Percentiles rank a stretch among this genome's conserved stretches.
These are phyloP conservation scores for Populus trichocarpa DNA, from an alignment of 441 rosid species.

Conservation along the genomic window DNA sequence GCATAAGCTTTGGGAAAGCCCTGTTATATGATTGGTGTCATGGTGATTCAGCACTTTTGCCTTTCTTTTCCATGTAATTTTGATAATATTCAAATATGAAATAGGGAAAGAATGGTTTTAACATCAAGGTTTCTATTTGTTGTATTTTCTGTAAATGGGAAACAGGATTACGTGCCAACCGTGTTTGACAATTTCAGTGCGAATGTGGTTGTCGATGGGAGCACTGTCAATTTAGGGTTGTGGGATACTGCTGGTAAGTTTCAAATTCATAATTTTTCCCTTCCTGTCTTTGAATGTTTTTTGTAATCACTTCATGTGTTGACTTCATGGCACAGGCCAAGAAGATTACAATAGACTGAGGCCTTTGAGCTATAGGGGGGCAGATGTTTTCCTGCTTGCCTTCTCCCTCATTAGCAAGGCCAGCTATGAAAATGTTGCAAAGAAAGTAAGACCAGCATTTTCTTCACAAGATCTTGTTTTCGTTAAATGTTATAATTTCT, in stretches of 20 bases:
- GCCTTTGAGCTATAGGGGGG: conserved; percentile 94
- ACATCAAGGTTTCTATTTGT: conserved; percentile 4
- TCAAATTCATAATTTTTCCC: neutral
- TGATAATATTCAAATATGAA: neutral
- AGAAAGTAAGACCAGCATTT: conserved; percentile 43
- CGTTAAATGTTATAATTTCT: conserved; percentile 3
- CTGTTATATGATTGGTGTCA: neutral
- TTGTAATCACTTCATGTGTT: neutral
- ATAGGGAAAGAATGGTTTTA: conserved; percentile 1
- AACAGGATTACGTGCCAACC: conserved; percentile 94
- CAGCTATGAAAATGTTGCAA: conserved; percentile 87
- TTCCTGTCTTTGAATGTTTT: neutral
- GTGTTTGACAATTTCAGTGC: conserved; percentile 95
- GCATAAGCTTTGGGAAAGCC: neutral
- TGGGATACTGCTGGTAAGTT: conserved; percentile 94
- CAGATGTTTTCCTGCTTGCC: conserved; percentile 85
- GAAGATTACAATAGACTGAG: conserved; percentile 89
- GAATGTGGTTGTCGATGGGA: conserved; percentile 90
- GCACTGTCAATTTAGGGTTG: conserved; percentile 80
- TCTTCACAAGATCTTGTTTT: conserved; percentile 10
- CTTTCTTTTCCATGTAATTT: neutral
- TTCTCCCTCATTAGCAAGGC: conserved; percentile 95
- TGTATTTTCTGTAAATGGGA: neutral
- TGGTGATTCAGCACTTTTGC: neutral
- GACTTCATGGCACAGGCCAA: conserved; percentile 54